These are phyloP conservation scores for Chenopodium album DNA, from an alignment of 148 eudicot genomes.

Conservation along the genomic window DNA sequence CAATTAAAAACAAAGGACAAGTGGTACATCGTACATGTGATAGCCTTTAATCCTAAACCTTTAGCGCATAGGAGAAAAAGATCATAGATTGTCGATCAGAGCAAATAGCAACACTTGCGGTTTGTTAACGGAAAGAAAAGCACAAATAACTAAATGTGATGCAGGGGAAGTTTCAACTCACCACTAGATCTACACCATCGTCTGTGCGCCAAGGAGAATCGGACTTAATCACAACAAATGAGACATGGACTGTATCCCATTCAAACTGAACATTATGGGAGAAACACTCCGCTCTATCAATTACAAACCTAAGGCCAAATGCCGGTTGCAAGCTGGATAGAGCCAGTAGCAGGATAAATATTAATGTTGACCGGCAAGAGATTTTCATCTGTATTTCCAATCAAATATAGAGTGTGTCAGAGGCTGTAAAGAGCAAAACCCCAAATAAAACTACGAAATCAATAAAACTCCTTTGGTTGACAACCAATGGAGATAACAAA, in stretches of 20 bases:
- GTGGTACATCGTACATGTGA: neutral
- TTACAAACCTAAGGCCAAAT: conserved; percentile 71
- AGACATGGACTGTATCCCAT: conserved; percentile 63
- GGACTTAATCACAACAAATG: conserved; percentile 81
- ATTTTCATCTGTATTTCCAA: conserved; percentile 34
- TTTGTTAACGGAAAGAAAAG: neutral
- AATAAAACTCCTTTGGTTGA: neutral
- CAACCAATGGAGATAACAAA: neutral
- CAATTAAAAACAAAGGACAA: neutral
- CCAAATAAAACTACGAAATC: neutral
- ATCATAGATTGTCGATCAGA: neutral
- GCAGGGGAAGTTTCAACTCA: conserved; percentile 28
- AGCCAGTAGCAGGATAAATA: conserved; percentile 32
- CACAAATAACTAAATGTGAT: neutral
- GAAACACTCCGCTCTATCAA: conserved; percentile 88
- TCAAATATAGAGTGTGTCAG: conserved; percentile 11
- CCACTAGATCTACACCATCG: conserved; percentile 90
- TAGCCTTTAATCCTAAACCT: neutral
- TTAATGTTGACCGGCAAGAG: conserved; percentile 4
- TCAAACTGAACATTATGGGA: conserved; percentile 80
- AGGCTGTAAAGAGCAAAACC: neutral
- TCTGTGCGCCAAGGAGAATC: conserved; percentile 72
- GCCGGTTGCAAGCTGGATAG: conserved; percentile 44
- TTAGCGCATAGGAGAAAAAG: neutral
- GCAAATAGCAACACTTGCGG: neutral